Evolutionary conservation across 441 rosid genomes (phyloP), one percentile per base, ranked within the genome.

Genomic region (Bocquillonia castaneifolia): DNA sequence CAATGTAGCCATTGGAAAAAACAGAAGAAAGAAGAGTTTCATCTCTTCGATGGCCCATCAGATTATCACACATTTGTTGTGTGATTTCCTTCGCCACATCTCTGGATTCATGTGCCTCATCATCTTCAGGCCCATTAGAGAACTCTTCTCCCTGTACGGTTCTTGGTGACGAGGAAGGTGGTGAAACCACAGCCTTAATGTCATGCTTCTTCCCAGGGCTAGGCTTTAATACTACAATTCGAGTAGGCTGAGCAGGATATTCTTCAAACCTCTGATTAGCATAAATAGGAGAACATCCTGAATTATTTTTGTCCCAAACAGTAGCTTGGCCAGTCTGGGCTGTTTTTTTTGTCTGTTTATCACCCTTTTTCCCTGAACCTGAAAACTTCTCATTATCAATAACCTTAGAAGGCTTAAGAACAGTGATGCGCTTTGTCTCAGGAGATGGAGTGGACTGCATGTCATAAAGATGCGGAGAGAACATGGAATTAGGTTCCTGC

Each of bases 211-310:
- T 88, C 64, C 85, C 96, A 63, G 82, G 75, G 76, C 90, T 88
- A 70, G 97, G 99, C 80, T 90, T 94, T 81, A 94, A 75, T 52
- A 94, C 94, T 57, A 94, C 97, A 52, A 94, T 92, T 65, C 89
- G 77, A 13, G 97, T 91, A 45, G 94, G 86, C 68, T 84, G 96
- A 63, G 84, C 70, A 68, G 82, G 78, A 60, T 79, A 74, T 28
- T 84, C 91, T 80, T 79, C 81, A 66, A 50, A 72, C 69, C 72
- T 78, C n/a, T 69, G 80, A 70, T 62, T 36, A 22, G 80, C 64
- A 81, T 45, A 73, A 56, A 77, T 65, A 14, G 86, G 78, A 59
- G 88, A 76, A 75, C 68, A 73, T 40, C 77, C 84, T 0, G 73
- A 34, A 65, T 64, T 70, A 73, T 76, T 80, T 72, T 70, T 81